phyloP scores from a whole-genome alignment of 1,284 basidiomycete genomes.

The Ceratobasidium sp. region DNA sequence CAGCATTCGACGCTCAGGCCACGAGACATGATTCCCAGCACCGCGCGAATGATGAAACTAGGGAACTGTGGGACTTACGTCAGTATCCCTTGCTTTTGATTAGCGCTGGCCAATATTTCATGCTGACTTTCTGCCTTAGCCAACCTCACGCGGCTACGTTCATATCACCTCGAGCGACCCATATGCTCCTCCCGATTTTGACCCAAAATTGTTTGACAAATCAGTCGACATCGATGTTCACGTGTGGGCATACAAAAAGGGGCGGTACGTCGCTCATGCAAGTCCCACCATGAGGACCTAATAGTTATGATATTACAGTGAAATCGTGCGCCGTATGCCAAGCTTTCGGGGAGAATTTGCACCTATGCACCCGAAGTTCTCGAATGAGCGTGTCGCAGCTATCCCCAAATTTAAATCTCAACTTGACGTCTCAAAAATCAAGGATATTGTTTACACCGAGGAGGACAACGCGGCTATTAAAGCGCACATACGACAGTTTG shows the following conservation, averaged over 20 bases:
- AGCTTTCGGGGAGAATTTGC: constrained; percentile 51
- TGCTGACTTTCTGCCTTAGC: not conserved
- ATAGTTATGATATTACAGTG: constrained; percentile 41
- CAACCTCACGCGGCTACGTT: constrained; percentile 26
- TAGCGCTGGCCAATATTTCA: not conserved
- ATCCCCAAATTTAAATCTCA: constrained; percentile 1
- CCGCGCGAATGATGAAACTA: constrained; percentile 20
- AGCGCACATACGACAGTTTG: constrained; percentile 26
- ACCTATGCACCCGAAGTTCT: constrained; percentile 49
- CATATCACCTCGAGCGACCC: constrained; percentile 32
- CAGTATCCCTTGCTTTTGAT: not conserved
- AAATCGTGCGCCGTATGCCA: constrained; percentile 51
- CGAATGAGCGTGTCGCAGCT: constrained; percentile 43
- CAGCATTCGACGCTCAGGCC: constrained; percentile 14
- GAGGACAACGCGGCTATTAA: constrained; percentile 46
- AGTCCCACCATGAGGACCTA: not conserved
- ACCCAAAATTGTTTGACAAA: constrained; percentile 27
- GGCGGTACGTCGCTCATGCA: not conserved
- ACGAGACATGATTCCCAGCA: constrained; percentile 18
- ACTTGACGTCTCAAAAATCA: constrained; percentile 44
- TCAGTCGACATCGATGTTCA: constrained; percentile 26
- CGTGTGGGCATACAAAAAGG: constrained; percentile 29
- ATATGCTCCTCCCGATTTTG: constrained; percentile 28
- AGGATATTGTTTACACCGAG: constrained; percentile 46
- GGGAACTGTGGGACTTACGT: constrained; percentile 24